Base-by-base conservation (phyloP, 1,139 yeast species). In the Saccharomyces hybrid region DNA sequence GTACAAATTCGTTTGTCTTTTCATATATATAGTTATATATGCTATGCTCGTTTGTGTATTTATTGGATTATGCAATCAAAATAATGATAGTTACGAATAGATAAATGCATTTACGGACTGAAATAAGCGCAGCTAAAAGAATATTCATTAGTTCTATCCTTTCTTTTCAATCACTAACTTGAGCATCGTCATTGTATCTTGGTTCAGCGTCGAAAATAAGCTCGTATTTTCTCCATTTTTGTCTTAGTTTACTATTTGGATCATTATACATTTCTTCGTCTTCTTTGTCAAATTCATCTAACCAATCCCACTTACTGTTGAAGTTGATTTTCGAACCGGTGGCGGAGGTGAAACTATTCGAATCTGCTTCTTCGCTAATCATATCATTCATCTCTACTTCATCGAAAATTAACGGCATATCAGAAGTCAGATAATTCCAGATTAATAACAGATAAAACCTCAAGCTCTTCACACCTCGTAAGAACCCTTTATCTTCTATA, bases 401-500 rank as follows among this genome's bases (percentile, higher is more conserved):
- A 19, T 62, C 68, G 38, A 63, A 65, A 23, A 68, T 67, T 23
- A 64, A 52, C 48, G 70, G 72, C 14, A 60, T 60, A 46, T 61
- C 65, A 3, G 72, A 73, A 2, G 82, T 76, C 51, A 83, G 65
- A 44, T 78, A 73, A 51, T 72, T 69, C 73, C 82, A 84, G 58
- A 85, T 78, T 42, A 73, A 61, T 60, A 75, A 73, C 60, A 88
- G 83, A 67, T 89, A 88, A 54, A 74, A 75, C 26, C 79, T 78
- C 52, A 95, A 75, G 14, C 95, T 82, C 48, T 75, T 72, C 48
- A 95, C 70, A 0, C 99, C 99, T 49, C 93, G 78, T 49, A 91
- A 73, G 69, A 89, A 95, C 1, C 99, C 99, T 60, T 73, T 69
- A 71, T 95, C 99, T 1, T 89, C 83, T 31, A 73, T 67, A 13